Conservation (phyloP, 1,284 basidiomycete species). For the Peniophora sp. region DNA sequence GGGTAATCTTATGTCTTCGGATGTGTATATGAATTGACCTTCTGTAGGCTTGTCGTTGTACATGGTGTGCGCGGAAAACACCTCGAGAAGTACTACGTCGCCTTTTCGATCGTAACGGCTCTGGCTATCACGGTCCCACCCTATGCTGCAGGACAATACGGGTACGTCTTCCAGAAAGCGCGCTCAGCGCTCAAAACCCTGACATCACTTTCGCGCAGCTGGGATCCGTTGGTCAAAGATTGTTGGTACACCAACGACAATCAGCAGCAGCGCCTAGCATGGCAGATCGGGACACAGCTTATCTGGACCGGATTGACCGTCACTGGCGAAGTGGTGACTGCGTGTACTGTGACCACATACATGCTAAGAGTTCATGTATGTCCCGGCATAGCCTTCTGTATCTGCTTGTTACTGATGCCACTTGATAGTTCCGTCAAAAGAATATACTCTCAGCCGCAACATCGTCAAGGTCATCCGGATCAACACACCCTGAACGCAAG, state of each 20-base stretch:
- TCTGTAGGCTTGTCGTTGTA: conserved; percentile 1
- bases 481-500: too few species aligned
- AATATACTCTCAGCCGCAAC: too few species aligned
- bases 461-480: too few species aligned
- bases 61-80: neutral
- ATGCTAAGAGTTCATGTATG: neutral
- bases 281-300: conserved; percentile 2
- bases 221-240: neutral
- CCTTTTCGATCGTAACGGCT: neutral
- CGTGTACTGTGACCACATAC: neutral
- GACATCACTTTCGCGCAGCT: neutral
- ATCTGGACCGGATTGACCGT: conserved; percentile 1
- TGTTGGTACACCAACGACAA: conserved; percentile 3
- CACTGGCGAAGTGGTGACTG: neutral
- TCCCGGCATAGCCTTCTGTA: too few species aligned
- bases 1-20: neutral
- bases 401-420: too few species aligned
- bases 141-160: conserved; percentile 2
- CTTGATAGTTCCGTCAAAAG: too few species aligned
- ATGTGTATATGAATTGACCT: too few species aligned
- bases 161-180: neutral
- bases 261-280: neutral
- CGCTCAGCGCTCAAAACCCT: too few species aligned
- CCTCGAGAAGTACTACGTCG: conserved; percentile 2
- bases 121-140: conserved; percentile 1